Base-by-base conservation (phyloP, 225 moss, liverwort and hornwort genomes). In the Straminergon stramineum region DNA sequence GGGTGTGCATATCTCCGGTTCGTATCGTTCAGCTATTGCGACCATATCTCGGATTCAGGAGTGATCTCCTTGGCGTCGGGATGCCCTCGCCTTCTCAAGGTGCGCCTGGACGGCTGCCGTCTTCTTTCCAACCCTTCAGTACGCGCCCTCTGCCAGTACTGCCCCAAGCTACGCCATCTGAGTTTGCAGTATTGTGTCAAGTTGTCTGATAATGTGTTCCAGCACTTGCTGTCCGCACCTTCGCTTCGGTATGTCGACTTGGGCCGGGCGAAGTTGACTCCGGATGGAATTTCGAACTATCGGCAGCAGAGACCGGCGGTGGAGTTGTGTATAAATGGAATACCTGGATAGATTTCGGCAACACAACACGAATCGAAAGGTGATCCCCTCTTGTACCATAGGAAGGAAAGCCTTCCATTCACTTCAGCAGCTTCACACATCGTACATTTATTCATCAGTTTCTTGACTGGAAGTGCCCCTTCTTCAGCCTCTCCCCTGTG, bases 131-230 rank as follows among this genome's bases (percentile, higher is more conserved):
- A 96, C 75, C 95, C 96, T 85, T 91, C 92, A 74, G 96, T 96
- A 32, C 95, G 95, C 57, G 92, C 94, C 34, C 94, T 96, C n/a
- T 95, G 95, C 73, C 95, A 95, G 67, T 75, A 89, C 57, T 92
- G 94, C 89, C 94, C 92, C 35, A 95, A 92, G 88, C 90, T 96
- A 81, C 93, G 95, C 68, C 94, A 96, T 83, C 86, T 96, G 81
- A 96, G 96, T 86, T 91, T 96, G 93, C 94, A 95, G 56, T 89
- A 95, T 56, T 95, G 95, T 82, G 91, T 93, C 70, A 96, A 94
- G 93, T 75, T 96, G 81, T 96, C 96, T 18, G 96, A 96, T 76
- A 91, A 95, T 89, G 96, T 95, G 79, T 96, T 96, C 65, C 96
- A 96, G 91, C 96, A 96, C 91, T 92, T 96, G 88, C 90, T 95